phyloP scores from a whole-genome alignment of 164 flowering plant genomes.

The Piper betle region DNA sequence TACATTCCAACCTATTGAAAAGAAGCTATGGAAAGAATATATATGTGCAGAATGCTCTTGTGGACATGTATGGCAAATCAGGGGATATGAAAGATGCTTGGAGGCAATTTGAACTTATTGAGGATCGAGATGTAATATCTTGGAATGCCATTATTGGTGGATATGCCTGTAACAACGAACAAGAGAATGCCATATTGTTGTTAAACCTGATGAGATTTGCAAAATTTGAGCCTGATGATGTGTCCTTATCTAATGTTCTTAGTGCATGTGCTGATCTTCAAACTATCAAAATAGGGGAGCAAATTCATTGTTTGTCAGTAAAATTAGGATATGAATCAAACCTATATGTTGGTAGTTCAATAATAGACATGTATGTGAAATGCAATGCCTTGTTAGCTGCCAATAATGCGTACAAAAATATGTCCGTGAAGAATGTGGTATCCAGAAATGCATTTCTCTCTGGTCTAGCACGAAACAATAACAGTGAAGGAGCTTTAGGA shows the following conservation, averaged over 20 bases:
- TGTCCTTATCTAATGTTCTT: slow-evolving; percentile 57
- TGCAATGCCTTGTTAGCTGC: slow-evolving; percentile 51
- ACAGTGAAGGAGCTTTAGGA: slow-evolving; percentile 36
- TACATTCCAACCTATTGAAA: slow-evolving; percentile 68
- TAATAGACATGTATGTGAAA: slow-evolving; percentile 83
- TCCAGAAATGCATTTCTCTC: slow-evolving; percentile 72
- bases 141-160: slow-evolving; percentile 94
- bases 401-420: slow-evolving; percentile 23
- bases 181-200: slow-evolving; percentile 45
- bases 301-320: slow-evolving; percentile 47
- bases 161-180: slow-evolving; percentile 57
- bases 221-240: slow-evolving; percentile 62
- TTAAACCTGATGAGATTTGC: slow-evolving; percentile 45
- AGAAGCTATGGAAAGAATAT: slow-evolving; percentile 37
- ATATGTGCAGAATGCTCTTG: slow-evolving; percentile 73
- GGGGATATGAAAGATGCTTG: slow-evolving; percentile 57
- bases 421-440: slow-evolving; percentile 51
- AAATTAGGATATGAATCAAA: slow-evolving; percentile 55
- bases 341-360: slow-evolving; percentile 67
- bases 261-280: slow-evolving; percentile 69
- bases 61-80: slow-evolving; percentile 87
- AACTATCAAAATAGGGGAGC: slow-evolving; percentile 38
- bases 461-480: slow-evolving; percentile 38
- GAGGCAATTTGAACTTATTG: slow-evolving; percentile 49
- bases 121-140: slow-evolving; percentile 50